Evolutionary conservation across 345 rosid genomes (phyloP), one percentile per base, ranked within the genome.

Genomic region (Zanthoxylum bungeanum): DNA sequence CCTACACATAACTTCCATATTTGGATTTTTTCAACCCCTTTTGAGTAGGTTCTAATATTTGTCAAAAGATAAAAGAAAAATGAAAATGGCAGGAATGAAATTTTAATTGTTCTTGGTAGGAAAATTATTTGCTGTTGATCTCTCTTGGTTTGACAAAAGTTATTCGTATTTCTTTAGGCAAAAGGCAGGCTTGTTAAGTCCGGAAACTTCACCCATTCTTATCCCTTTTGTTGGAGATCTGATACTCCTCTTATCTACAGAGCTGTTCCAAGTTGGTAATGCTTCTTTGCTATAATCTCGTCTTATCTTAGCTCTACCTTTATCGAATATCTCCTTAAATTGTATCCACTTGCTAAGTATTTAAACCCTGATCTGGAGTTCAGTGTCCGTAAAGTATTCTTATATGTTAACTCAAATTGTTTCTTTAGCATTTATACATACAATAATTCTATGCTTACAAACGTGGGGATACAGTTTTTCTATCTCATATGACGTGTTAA

Each of bases 221-320:
- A 95, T 75, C 98, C 98, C 57, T 86, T 81, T 73, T 95, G 99
- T 78, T 95, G 89, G 88, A 89, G 99, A 84, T 95, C 99, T 73
- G 94, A 91, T 51, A 89, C 97, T 14, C 99, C 99, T 75, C 98
- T 95, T 65, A 89, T 95, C 31, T 92, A 92, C 71, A 83, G 97
- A 85, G 99, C 98, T 68, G 96, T 95, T 76, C 97, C 98, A 5
- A 95, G 97, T 77, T 95, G 99, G 99, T 95, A 81, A 70, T 37
- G 73, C 69, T 59, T 53, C 51, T 72, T 75, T 47, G 14, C 69
- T 21, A 7, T 27, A 21, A 25, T 67, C 49, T 58, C 19, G n/a
- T n/a, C n/a, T n/a, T n/a, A n/a, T n/a, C n/a, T n/a, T n/a, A n/a
- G n/a, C n/a, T 42, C 47, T 42, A 40, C 7, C 14, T 40, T 3